A percentile compares a stretch with the other conserved stretches of the same genome.
These are phyloP conservation scores for Hypoxylon crocopeplum DNA, from an alignment of 495 filamentous ascomycete species.

Conservation along the genomic window DNA sequence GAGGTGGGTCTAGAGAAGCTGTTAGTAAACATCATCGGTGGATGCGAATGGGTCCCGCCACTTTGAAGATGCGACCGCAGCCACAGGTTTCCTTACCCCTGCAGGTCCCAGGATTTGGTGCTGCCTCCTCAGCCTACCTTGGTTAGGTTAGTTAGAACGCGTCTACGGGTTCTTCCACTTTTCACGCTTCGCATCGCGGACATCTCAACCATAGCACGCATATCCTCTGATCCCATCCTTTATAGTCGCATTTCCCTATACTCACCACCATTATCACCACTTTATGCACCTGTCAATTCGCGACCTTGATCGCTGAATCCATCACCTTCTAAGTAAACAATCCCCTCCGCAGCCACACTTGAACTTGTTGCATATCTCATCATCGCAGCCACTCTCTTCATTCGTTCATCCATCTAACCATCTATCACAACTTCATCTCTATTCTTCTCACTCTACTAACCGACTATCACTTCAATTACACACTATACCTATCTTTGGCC, in stretches of 20 bases:
- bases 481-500: conserved; percentile 2
- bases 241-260: conserved; percentile 25
- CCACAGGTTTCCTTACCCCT: conserved; percentile 30
- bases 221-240: conserved; percentile 17
- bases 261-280: conserved; percentile 15
- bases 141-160: conserved; percentile 31
- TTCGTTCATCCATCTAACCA: background rate
- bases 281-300: background rate
- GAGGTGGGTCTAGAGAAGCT: conserved; percentile 2
- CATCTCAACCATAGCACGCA: conserved; percentile 31
- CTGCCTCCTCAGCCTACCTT: conserved; percentile 19
- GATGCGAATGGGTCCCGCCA: conserved; percentile 1
- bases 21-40: background rate
- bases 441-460: background rate
- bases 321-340: conserved; percentile 22
- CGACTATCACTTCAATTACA: conserved; percentile 2
- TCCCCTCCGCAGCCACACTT: conserved; percentile 13
- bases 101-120: conserved; percentile 17
- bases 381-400: background rate
- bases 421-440: background rate
- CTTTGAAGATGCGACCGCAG: conserved; percentile 25
- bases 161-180: conserved; percentile 40
- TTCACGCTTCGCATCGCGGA: conserved; percentile 38
- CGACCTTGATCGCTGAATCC: conserved; percentile 1
- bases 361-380: conserved; percentile 26